phyloP scores from a whole-genome alignment of 306 rosid genomes.

The Cyclanthera cordifolia region DNA sequence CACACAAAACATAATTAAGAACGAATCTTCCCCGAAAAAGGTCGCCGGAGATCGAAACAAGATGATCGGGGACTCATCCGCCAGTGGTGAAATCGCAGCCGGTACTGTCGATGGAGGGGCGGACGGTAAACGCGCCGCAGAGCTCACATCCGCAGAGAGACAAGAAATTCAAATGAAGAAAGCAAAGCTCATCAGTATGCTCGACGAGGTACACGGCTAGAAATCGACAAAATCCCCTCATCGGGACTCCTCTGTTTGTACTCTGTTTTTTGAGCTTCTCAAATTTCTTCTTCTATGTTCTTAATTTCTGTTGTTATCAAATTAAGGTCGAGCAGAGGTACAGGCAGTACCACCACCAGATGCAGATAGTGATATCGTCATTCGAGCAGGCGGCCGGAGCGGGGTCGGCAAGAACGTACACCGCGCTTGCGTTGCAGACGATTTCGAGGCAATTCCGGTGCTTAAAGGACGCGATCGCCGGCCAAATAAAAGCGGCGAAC shows the following conservation, averaged over 20 bases:
- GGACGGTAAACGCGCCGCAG: conserved; percentile 39
- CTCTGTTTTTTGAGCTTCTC: no score
- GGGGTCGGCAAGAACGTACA: conserved; percentile 66
- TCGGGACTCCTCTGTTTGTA: not conserved
- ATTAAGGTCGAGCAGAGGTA: conserved; percentile 84
- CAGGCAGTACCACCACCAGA: conserved; percentile 70
- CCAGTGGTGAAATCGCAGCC: conserved; percentile 44
- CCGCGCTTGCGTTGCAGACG: conserved; percentile 64
- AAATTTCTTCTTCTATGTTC: no score
- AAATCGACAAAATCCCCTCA: not conserved
- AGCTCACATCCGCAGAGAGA: conserved; percentile 68
- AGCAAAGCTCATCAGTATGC: conserved; percentile 86
- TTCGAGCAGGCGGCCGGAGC: conserved; percentile 71
- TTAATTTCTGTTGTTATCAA: not conserved
- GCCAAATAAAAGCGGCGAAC: conserved; percentile 46
- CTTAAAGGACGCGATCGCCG: conserved; percentile 62
- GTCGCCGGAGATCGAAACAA: conserved; percentile 25
- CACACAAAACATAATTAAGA: conserved; percentile 47
- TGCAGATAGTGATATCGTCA: conserved; percentile 61
- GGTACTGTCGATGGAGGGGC: conserved; percentile 26
- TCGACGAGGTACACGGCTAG: conserved; percentile 61
- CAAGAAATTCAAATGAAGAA: conserved; percentile 97
- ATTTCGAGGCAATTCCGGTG: conserved; percentile 80
- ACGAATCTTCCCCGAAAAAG: conserved; percentile 32
- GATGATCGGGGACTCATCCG: conserved; percentile 43